Base-by-base conservation (phyloP, 2,329 filamentous ascomycete species). In the Grosmannia clavigera region DNA sequence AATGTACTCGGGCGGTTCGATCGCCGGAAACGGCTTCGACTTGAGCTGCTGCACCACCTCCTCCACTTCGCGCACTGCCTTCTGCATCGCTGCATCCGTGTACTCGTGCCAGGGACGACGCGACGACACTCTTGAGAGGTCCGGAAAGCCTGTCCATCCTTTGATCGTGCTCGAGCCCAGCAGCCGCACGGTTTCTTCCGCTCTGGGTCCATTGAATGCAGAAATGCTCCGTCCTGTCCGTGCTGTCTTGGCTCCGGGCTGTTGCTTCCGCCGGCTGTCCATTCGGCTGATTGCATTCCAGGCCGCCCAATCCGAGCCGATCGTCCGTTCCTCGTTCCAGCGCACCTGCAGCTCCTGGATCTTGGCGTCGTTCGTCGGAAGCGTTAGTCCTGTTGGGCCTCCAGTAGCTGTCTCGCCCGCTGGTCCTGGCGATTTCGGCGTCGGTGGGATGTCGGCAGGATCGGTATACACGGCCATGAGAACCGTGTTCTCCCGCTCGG, bases 381-480 rank as follows among this genome's bases (percentile, higher is more conserved):
- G 67, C 38, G 72, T 67, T 2, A 66, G 11, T 3, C 62, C 61
- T 22, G 33, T 27, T 4, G 48, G 35, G 1, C 48, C 48, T 3
- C 12, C 29, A 5, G 33, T n/a, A 7, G 48, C 60, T 3, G 25
- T 10, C 33, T 46, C 35, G 9, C 5, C 31, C 16, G 54, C 11
- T 19, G 67, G 70, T 1, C 69, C 69, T 0, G 81, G 81, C 14
- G 81, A 83, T 66, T 79, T 80, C 14, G 81, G 80, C 3, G 79
- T 79, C 2, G 76, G 72, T 1, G 81, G 81, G 55, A 84, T 82
- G 62, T 84, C 81, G 3, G 75, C 72, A 1, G 72, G 66, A 55
- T 78, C 76, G 1, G 77, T 76, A 65, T 85, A 85, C 53, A 83
- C 73, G n/a, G 74, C 80, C 78, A 86, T 83, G 40, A 86, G 74